phyloP scores from a whole-genome alignment of 257 asterid genomes.

The Solanum lignicaule region DNA sequence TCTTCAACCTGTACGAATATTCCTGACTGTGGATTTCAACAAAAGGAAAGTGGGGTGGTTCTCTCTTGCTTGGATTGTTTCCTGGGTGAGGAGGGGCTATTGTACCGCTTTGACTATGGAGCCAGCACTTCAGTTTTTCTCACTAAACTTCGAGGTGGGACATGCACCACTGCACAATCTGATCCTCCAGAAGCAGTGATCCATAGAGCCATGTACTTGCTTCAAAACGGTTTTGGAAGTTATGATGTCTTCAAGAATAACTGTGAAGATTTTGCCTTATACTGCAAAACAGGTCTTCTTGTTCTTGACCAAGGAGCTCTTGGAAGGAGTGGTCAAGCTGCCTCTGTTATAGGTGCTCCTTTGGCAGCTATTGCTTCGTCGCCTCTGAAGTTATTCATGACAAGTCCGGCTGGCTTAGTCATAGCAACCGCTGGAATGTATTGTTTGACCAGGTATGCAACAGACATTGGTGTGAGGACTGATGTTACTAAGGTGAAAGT shows the following conservation, averaged over 20 bases:
- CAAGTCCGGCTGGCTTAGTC: conserved; percentile 11
- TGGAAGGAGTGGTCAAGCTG: conserved; percentile 31
- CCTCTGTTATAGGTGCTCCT: conserved; percentile 16
- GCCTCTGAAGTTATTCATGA: conserved; percentile 14
- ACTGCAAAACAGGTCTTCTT: conserved; percentile 34
- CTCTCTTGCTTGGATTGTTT: conserved; percentile 31
- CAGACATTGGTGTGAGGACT: conserved; percentile 30
- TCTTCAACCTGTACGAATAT: conserved; percentile 2
- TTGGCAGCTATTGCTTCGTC: conserved; percentile 21
- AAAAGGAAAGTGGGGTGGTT: conserved; percentile 20
- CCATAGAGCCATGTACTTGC: conserved; percentile 21
- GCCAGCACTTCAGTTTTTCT: conserved; percentile 6
- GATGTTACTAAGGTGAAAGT: conserved; percentile 28
- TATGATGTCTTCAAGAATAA: conserved; percentile 18
- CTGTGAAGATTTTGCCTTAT: conserved; percentile 37
- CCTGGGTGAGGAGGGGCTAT: conserved; percentile 15
- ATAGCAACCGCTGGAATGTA: conserved; percentile 18
- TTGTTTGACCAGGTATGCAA: conserved; percentile 19
- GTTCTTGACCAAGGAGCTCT: conserved; percentile 2
- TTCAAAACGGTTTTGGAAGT: conserved; percentile 22
- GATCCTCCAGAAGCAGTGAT: conserved; percentile 19
- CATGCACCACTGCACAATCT: conserved; percentile 24
- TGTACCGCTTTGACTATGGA: conserved; percentile 22
- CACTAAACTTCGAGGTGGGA: conserved; percentile 29
- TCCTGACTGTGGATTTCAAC: conserved; percentile 23